phyloP scores from a whole-genome alignment of 2,329 filamentous ascomycete genomes.

The Exserohilum rostratum region DNA sequence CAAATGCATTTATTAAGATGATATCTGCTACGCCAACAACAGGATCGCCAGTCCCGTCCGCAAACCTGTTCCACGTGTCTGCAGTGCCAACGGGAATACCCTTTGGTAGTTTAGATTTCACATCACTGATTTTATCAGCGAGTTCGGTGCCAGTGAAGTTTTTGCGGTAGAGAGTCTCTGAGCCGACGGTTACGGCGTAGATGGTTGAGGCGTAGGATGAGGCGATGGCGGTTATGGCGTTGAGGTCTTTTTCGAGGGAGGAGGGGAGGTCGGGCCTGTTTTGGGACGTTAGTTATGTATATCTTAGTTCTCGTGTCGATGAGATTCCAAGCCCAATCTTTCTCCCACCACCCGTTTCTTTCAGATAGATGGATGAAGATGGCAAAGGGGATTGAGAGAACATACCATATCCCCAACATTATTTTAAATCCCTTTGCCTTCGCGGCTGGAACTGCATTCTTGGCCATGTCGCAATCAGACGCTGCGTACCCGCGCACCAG shows the following conservation, averaged over 20 bases:
- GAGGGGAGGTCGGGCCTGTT: slow-evolving; percentile 63
- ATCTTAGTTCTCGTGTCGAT: too few species aligned
- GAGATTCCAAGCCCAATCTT: too few species aligned
- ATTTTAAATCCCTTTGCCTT: slow-evolving; percentile 69
- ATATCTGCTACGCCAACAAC: slow-evolving; percentile 68
- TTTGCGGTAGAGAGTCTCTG: slow-evolving; percentile 72
- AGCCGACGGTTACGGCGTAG: slow-evolving; percentile 73
- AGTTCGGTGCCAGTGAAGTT: slow-evolving; percentile 68
- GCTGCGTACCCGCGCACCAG: slow-evolving; percentile 72
- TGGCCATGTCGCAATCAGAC: slow-evolving; percentile 68
- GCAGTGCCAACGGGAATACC: slow-evolving; percentile 68
- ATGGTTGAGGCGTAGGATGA: slow-evolving; percentile 62
- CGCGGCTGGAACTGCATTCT: slow-evolving; percentile 69
- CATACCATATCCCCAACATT: slow-evolving; percentile 67
- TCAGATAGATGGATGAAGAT: too few species aligned
- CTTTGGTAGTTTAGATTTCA: slow-evolving; percentile 61
- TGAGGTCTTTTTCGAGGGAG: slow-evolving; percentile 66
- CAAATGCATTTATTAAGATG: slow-evolving; percentile 71
- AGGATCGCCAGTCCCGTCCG: slow-evolving; percentile 70
- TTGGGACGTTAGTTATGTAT: too few species aligned
- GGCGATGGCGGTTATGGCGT: slow-evolving; percentile 60
- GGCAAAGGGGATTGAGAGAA: too few species aligned
- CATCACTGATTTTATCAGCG: slow-evolving; percentile 65
- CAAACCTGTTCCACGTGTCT: slow-evolving; percentile 75
- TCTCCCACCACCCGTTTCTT: too few species aligned